These are phyloP conservation scores for Tetrahymena elliotti DNA, from an alignment of 73 alveolate genomes.

Conservation along the genomic window DNA sequence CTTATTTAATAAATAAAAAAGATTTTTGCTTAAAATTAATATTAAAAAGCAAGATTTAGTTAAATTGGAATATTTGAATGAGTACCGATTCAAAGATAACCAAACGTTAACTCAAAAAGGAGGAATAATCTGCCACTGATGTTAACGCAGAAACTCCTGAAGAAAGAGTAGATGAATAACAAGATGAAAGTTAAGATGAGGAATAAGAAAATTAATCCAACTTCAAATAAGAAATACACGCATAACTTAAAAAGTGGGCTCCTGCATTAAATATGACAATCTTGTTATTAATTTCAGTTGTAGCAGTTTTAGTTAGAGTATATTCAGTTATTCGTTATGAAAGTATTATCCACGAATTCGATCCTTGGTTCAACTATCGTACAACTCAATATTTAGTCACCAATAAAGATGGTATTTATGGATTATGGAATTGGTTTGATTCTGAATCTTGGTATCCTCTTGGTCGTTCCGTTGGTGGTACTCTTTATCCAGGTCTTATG, in stretches of 20 bases:
- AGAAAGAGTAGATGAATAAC: not conserved
- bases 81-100: not conserved
- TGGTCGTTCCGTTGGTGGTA: conserved; percentile 98
- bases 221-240: not conserved
- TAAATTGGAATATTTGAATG: not conserved
- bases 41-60: not conserved
- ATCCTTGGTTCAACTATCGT: conserved; percentile 98
- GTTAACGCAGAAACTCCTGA: not conserved
- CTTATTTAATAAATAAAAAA: not conserved
- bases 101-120: not conserved
- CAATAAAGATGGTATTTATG: conserved; percentile 89
- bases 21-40: not conserved
- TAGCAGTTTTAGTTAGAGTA: conserved; percentile 88
- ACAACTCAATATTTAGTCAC: conserved; percentile 79
- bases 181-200: not conserved
- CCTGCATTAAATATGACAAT: conserved; percentile 82
- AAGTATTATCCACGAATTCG: conserved; percentile 96
- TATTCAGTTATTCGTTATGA: conserved; percentile 96
- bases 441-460: conserved; percentile 98
- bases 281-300: conserved; percentile 63
- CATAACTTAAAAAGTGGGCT: conserved; percentile 47
- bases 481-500: conserved; percentile 99
- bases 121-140: not conserved
- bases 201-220: not conserved
- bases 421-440: conserved; percentile 99